Evolutionary conservation across 140 eudicot genomes (phyloP), one percentile per base, ranked within the genome.

Genomic region (Ambrosia hybrid): DNA sequence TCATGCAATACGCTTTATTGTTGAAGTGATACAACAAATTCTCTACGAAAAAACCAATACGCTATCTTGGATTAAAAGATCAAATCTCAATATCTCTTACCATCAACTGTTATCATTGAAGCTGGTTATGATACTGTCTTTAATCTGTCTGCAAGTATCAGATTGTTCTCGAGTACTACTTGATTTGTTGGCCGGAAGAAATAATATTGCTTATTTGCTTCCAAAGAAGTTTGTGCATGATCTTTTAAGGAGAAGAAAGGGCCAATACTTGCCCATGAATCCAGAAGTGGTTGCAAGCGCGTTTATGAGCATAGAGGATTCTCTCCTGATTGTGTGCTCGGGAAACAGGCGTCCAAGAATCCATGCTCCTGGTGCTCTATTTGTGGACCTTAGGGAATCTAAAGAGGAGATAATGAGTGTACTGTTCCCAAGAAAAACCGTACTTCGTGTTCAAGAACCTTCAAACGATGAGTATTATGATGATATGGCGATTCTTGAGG

Each of bases 271-370:
- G 34, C 45, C 64, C 49, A 15, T 76, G 10, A 30, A 5, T 33
- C 66, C 53, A 13, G 68, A 61, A 9, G 48, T 59, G 26, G 76
- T 80, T 70, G 73, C 85, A 5, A 73, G 74, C 49, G 88, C 85
- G 0, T 73, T 84, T 30, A 34, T 46, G 14, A 60, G 71, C 12
- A 9, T 80, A 57, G 83, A 55, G 13, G 81, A 77, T 70, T 80
- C 85, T 52, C 88, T 83, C 3, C 48, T 83, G 46, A 69, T 80
- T 9, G 83, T 73, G 30, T 56, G 70, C 11, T 46, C 39, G 1
- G 76, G 26, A 65, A 57, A 15, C 7, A 10, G 43, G 6, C 37
- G 12, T 73, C 53, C 72, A 4, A 38, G 48, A 26, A n/a, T 62
- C 17, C 70, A 73, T 9, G 76, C 70, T 38, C 78, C 72, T 37